Evolutionary conservation across 345 rosid genomes (phyloP), one percentile per base, ranked within the genome.

Genomic region (Lepidium didymum): DNA sequence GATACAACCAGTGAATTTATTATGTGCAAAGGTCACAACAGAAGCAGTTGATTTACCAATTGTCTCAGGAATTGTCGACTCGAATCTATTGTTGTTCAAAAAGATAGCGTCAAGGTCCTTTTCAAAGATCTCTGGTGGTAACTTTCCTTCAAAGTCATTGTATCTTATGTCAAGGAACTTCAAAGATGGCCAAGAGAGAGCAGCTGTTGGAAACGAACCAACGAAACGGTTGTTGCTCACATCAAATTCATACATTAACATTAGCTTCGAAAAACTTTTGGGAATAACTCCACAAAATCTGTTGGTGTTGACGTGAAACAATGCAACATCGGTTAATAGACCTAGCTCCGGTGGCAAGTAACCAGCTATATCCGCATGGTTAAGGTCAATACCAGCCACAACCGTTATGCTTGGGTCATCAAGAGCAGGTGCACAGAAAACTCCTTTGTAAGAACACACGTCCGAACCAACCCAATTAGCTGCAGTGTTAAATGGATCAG

Each of bases 261-360:
- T 78, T n/a, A 88, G 77, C 44, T 76, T 83, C 0, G 81, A 77
- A 1, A 92, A 14, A 67, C 81, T 81, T 51, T 69, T 71, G 0
- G 97, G 98, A 27, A 92, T 58, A 68, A 90, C 75, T 23, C 98
- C 98, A 14, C 98, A 92, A 64, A 90, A 88, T 52, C 97, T 79
- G 75, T 92, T 92, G 1, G 93, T 70, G 55, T 90, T 92, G 2
- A 92, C 41, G 54, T 92, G 97, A 58, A 92, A 78, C 57, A 90
- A 68, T 0, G 90, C 90, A 1, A 80, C 23, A 50, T 92, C 98
- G 0, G 87, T 79, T 79, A 90, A 34, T 12, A 84, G 45, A 37
- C 94, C 96, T 55, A 91, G 29, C 76, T 91, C 96, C 0, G 73
- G 77, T 0, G 98, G 97, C 40, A 92, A 79, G 65, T 85, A 84